These are phyloP conservation scores for Zhuliangozyma parablackwelliae DNA, from an alignment of 1,139 yeast species.

Conservation along the genomic window DNA sequence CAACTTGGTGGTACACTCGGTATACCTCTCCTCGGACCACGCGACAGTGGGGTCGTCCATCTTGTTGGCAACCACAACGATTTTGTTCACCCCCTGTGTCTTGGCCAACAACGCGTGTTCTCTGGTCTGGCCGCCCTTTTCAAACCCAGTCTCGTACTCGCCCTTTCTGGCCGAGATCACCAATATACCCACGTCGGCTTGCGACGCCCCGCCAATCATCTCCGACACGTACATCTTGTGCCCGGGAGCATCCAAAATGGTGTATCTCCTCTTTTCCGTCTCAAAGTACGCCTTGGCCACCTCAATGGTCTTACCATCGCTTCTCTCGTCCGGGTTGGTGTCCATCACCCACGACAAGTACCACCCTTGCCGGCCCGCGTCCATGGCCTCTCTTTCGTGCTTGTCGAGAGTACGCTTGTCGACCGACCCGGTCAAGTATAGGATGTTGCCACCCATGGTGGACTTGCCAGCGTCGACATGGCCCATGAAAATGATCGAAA, in stretches of 20 bases:
- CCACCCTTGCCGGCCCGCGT: constrained; percentile 99
- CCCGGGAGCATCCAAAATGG: constrained; percentile 98
- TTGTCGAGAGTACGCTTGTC: constrained; percentile 99
- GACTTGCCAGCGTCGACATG: constrained; percentile 99
- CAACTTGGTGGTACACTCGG: constrained; percentile 87
- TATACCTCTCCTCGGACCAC: constrained; percentile 96
- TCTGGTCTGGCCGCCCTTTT: constrained; percentile 98
- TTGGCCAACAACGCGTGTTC: constrained; percentile 97
- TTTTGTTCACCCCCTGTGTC: constrained; percentile 94
- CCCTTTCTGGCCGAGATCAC: constrained; percentile 98
- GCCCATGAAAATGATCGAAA: constrained; percentile 97
- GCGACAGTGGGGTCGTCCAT: constrained; percentile 97
- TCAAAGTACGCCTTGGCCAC: constrained; percentile 97
- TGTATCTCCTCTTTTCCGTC: constrained; percentile 95
- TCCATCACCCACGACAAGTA: constrained; percentile 99
- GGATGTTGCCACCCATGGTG: constrained; percentile 97
- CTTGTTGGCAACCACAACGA: constrained; percentile 91
- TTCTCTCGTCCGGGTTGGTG: constrained; percentile 97
- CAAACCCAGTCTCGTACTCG: constrained; percentile 98
- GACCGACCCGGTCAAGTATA: constrained; percentile 91
- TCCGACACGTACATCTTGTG: constrained; percentile 98
- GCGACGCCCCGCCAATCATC: constrained; percentile 99
- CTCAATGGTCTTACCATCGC: constrained; percentile 97
- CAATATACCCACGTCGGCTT: constrained; percentile 95
- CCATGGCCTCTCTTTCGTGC: constrained; percentile 97